Evolutionary conservation across 2,329 filamentous ascomycete genomes (phyloP).

Genomic region (Aspergillus tamarii): DNA sequence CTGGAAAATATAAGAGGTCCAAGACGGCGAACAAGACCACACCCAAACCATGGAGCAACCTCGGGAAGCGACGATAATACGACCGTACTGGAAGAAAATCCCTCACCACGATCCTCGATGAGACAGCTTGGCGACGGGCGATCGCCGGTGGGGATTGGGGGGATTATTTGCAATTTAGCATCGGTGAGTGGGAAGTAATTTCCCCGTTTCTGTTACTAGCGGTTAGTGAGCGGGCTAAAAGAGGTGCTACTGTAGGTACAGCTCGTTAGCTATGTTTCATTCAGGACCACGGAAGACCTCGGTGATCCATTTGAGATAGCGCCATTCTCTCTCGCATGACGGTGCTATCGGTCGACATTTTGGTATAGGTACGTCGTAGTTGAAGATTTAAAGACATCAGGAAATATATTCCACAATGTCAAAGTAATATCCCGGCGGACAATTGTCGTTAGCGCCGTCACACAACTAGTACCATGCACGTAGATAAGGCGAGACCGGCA

Average conservation of each 20-base stretch:
- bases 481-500: conserved; percentile 1
- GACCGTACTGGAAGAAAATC: conserved; percentile 30
- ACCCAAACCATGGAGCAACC: conserved; percentile 3
- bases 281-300: conserved; percentile 1
- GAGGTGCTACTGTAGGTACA: conserved; percentile 40
- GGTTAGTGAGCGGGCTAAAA: conserved; percentile 15
- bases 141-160: conserved; percentile 32
- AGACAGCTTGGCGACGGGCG: conserved; percentile 36
- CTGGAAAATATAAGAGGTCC: no score
- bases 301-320: conserved; percentile 8
- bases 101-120: conserved; percentile 38
- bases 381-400: not conserved
- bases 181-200: conserved; percentile 13
- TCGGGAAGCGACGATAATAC: conserved; percentile 5
- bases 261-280: conserved; percentile 10
- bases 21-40: not conserved
- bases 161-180: conserved; percentile 16
- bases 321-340: conserved; percentile 1
- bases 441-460: not conserved
- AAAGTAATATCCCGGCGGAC: not conserved
- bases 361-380: not conserved
- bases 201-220: conserved; percentile 24
- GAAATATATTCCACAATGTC: not conserved
- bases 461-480: not conserved
- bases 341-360: not conserved